These are phyloP conservation scores for Amoeboaphelidium protococcarum DNA, from an alignment of 371 early-diverging fungal genomes.

Conservation along the genomic window DNA sequence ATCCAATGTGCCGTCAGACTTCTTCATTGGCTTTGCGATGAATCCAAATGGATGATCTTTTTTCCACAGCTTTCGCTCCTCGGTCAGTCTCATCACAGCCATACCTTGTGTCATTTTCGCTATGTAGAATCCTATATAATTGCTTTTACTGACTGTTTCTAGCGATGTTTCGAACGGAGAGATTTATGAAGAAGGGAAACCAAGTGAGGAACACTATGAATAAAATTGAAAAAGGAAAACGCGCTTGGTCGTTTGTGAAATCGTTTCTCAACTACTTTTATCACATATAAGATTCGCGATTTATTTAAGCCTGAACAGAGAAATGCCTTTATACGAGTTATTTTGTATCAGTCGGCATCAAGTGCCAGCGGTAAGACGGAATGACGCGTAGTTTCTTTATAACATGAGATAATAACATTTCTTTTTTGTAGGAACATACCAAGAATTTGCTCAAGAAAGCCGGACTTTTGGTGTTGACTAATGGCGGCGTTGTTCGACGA, in stretches of 20 bases:
- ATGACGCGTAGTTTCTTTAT: neutral
- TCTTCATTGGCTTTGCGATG: neutral
- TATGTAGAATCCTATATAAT: too few relatives aligned
- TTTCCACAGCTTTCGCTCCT: neutral
- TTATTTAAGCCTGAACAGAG: too few relatives aligned
- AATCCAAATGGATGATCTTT: neutral
- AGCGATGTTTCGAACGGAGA: too few relatives aligned
- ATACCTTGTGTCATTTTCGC: too few relatives aligned
- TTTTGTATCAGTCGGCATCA: constrained; percentile 31
- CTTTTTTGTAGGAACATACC: constrained; percentile 18
- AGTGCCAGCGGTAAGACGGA: constrained; percentile 17
- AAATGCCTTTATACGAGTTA: constrained; percentile 44
- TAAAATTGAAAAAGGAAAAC: too few relatives aligned
- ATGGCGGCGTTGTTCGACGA: constrained; percentile 46
- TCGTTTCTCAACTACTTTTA: too few relatives aligned
- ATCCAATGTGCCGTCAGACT: neutral
- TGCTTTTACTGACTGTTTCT: too few relatives aligned
- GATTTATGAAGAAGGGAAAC: too few relatives aligned
- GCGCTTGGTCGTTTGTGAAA: too few relatives aligned
- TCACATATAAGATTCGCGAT: too few relatives aligned
- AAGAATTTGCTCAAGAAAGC: constrained; percentile 33
- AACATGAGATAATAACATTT: neutral
- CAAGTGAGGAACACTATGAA: too few relatives aligned
- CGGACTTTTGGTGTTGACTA: constrained; percentile 34
- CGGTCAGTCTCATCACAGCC: neutral